Conservation (phyloP, 1,284 basidiomycete species). For the Ganoderma meredithae region DNA sequence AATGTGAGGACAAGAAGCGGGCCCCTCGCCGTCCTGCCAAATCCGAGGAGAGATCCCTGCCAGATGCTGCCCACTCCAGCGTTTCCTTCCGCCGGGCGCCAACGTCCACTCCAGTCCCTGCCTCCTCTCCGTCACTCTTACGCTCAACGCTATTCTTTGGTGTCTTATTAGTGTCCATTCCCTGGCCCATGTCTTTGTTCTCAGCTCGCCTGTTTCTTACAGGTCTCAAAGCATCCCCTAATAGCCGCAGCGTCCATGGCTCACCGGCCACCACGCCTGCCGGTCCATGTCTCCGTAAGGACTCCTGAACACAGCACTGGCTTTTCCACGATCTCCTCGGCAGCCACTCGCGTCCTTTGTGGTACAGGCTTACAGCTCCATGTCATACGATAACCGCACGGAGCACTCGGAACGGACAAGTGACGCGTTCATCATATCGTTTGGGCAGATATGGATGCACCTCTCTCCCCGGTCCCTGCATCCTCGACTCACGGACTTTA, state of each 20-base stretch:
- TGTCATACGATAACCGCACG: constrained; percentile 1
- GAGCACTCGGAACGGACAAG: constrained; percentile 5
- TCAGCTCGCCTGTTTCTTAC: background rate
- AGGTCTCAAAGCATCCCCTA: background rate
- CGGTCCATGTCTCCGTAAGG: background rate
- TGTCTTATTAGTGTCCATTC: constrained; percentile 7
- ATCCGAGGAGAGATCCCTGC: constrained; percentile 9
- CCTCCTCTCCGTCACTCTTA: background rate
- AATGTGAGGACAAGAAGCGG: constrained; percentile 16
- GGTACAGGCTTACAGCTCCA: constrained; percentile 5
- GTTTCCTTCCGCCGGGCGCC: background rate
- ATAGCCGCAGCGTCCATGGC: background rate
- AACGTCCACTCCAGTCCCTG: background rate
- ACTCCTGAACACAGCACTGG: background rate
- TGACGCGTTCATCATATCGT: background rate
- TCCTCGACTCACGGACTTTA: background rate
- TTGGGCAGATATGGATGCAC: constrained; percentile 5
- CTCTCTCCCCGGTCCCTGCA: background rate
- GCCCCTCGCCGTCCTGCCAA: constrained; percentile 11
- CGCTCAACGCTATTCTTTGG: background rate
- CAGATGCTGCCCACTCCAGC: background rate
- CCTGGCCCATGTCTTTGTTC: background rate
- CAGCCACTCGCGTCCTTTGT: background rate
- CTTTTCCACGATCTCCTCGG: constrained; percentile 6
- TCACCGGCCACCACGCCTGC: background rate